Conservation (phyloP, 2,329 filamentous ascomycete genomes). For the Colletotrichum kahawae region DNA sequence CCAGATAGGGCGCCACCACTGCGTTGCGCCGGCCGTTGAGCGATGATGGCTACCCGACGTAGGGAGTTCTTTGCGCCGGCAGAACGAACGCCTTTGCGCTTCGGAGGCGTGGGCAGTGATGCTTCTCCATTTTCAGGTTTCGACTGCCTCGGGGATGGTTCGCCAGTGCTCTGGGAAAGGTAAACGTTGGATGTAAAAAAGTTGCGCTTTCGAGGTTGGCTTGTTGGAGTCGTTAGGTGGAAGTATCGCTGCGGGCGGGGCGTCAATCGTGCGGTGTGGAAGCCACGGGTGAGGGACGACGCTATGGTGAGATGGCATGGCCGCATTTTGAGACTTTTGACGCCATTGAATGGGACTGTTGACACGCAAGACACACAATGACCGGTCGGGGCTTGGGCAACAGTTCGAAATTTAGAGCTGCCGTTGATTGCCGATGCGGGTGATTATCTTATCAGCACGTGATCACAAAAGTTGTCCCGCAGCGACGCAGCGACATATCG, state of each 20-base stretch:
- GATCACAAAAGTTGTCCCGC: background rate
- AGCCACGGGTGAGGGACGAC: constrained; percentile 10
- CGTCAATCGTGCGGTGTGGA: constrained; percentile 1
- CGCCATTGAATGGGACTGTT: constrained; percentile 1
- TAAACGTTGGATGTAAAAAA: constrained; percentile 72
- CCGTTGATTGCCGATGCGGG: background rate
- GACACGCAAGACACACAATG: background rate
- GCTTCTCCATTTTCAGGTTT: background rate
- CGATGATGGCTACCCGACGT: constrained; percentile 84
- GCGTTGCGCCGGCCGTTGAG: constrained; percentile 63
- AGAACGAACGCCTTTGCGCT: constrained; percentile 52
- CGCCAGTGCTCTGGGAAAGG: constrained; percentile 47
- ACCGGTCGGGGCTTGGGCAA: background rate
- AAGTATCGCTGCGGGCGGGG: constrained; percentile 39
- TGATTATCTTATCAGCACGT: constrained; percentile 17
- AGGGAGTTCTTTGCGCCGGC: constrained; percentile 72
- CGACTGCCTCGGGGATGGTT: constrained; percentile 24
- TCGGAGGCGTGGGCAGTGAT: constrained; percentile 25
- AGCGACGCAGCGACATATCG: background rate
- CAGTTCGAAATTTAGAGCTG: background rate
- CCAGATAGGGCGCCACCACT: constrained; percentile 45
- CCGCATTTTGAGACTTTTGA: constrained; percentile 9
- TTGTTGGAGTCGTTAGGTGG: constrained; percentile 48
- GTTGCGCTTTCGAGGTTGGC: constrained; percentile 58
- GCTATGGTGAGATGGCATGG: constrained; percentile 10